phyloP scores from a whole-genome alignment of 2,329 filamentous ascomycete genomes.

The Cladosporium sp. region DNA sequence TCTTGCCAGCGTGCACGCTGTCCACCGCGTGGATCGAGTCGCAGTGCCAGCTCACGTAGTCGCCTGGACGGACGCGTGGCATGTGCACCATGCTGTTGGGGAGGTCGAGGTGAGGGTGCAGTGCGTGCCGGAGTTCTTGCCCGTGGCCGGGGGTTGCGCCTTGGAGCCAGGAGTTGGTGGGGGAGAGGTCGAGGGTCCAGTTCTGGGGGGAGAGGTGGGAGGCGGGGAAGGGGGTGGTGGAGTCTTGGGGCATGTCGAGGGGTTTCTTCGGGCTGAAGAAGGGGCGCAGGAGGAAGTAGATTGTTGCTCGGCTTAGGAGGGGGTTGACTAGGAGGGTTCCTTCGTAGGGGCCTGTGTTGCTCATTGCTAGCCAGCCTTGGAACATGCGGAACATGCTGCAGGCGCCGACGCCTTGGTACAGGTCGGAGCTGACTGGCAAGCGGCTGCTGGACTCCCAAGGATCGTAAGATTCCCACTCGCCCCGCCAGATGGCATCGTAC shows the following conservation, averaged over 20 bases:
- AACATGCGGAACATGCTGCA: slow-evolving; percentile 84
- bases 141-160: slow-evolving; percentile 64
- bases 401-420: slow-evolving; percentile 75
- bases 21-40: slow-evolving; percentile 74
- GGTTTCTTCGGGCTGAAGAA: slow-evolving; percentile 62
- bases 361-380: slow-evolving; percentile 85
- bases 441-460: slow-evolving; percentile 73
- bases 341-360: slow-evolving; percentile 63
- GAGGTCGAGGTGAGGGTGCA: slow-evolving; percentile 68
- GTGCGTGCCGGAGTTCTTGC: slow-evolving; percentile 60
- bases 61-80: slow-evolving; percentile 63
- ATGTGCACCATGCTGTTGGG: slow-evolving; percentile 66
- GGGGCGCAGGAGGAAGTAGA: slow-evolving; percentile 75
- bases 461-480: slow-evolving; percentile 75
- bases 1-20: slow-evolving; percentile 63
- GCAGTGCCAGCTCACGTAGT: slow-evolving; percentile 77
- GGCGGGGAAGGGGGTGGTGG: slow-evolving; percentile 26
- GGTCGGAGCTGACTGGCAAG: slow-evolving; percentile 62
- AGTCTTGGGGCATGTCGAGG: slow-evolving; percentile 4
- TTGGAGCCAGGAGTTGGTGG: slow-evolving; percentile 56
- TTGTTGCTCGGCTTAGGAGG: slow-evolving; percentile 66
- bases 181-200: slow-evolving; percentile 53
- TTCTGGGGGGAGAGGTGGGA: slow-evolving; percentile 51
- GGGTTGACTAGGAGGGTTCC: slow-evolving; percentile 82
- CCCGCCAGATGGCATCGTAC: slow-evolving; percentile 68